Percentiles rank a stretch among this genome's conserved stretches.
Evolutionary conservation across 2,329 filamentous ascomycete species (phyloP).

Genomic region (Verticillium zaregamsianum): DNA sequence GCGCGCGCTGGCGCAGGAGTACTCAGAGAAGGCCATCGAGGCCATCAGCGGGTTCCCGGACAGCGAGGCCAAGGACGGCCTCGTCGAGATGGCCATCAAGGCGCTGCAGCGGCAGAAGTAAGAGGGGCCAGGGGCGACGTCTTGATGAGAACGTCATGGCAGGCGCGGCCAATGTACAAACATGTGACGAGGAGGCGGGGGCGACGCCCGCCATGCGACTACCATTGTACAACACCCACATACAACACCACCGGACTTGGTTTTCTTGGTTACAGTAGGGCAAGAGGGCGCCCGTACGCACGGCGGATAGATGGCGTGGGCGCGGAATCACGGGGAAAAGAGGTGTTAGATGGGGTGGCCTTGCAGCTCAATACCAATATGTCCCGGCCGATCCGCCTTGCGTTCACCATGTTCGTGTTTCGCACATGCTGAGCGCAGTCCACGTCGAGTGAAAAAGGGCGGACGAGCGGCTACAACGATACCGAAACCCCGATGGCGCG

Average conservation of each 20-base stretch:
- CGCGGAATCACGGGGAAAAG: neutral
- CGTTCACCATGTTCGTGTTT: conserved; percentile 29
- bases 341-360: neutral
- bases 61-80: conserved; percentile 88
- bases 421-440: conserved; percentile 36
- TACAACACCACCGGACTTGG: neutral
- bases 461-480: neutral
- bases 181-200: neutral
- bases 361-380: neutral
- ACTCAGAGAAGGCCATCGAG: conserved; percentile 79
- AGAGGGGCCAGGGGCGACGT: neutral
- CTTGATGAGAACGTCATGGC: neutral
- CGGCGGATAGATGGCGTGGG: neutral
- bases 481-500: neutral
- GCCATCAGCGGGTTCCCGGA: conserved; percentile 84
- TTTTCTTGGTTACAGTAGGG: neutral
- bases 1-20: conserved; percentile 82
- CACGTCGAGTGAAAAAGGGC: neutral
- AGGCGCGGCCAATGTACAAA: neutral
- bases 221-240: neutral
- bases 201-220: neutral
- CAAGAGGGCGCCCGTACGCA: neutral
- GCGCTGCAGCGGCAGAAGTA: conserved; percentile 86
- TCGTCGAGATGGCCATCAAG: conserved; percentile 92
- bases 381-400: neutral